Evolutionary conservation across 805 yeast genomes (phyloP).

Genomic region (Sungouiozyma intestinalis): DNA sequence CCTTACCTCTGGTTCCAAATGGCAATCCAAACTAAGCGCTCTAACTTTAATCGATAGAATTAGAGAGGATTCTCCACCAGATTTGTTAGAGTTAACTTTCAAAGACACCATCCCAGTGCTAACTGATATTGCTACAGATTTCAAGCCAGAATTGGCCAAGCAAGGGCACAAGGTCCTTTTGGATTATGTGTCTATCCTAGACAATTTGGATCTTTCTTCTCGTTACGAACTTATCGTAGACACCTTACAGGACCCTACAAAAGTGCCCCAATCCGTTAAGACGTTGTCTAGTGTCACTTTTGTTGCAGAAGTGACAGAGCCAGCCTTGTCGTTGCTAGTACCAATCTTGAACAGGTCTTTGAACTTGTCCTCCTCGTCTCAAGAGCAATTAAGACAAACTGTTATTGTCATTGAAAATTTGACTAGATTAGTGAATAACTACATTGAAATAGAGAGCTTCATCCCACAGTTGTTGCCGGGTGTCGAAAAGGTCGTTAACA

Average conservation of each 20-base stretch:
- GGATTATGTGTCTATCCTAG: slow-evolving; percentile 69
- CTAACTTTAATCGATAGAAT: slow-evolving; percentile 63
- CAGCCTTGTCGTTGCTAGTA: slow-evolving; percentile 79
- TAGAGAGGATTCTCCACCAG: slow-evolving; percentile 71
- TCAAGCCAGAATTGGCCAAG: slow-evolving; percentile 90
- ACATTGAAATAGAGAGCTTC: slow-evolving; percentile 78
- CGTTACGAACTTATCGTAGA: slow-evolving; percentile 76
- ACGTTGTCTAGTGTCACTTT: slow-evolving; percentile 88
- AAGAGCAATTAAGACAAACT: slow-evolving; percentile 93
- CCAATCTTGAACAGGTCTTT: slow-evolving; percentile 88
- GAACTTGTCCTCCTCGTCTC: slow-evolving; percentile 73
- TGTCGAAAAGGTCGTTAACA: slow-evolving; percentile 72
- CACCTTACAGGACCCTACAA: slow-evolving; percentile 81
- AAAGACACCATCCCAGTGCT: slow-evolving; percentile 70
- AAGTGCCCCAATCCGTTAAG: slow-evolving; percentile 82
- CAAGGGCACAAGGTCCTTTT: slow-evolving; percentile 66
- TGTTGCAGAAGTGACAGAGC: slow-evolving; percentile 97
- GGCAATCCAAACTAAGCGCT: slow-evolving; percentile 84
- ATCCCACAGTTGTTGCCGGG: slow-evolving; percentile 89
- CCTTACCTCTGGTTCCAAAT: slow-evolving; percentile 74
- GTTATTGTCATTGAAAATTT: slow-evolving; percentile 92
- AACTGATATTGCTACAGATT: slow-evolving; percentile 85
- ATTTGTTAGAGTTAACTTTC: slow-evolving; percentile 73
- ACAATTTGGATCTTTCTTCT: slow-evolving; percentile 84
- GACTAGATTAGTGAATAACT: slow-evolving; percentile 90